Conservation (phyloP, 768 basidiomycete genomes). For the Rhizopogon roseolus region DNA sequence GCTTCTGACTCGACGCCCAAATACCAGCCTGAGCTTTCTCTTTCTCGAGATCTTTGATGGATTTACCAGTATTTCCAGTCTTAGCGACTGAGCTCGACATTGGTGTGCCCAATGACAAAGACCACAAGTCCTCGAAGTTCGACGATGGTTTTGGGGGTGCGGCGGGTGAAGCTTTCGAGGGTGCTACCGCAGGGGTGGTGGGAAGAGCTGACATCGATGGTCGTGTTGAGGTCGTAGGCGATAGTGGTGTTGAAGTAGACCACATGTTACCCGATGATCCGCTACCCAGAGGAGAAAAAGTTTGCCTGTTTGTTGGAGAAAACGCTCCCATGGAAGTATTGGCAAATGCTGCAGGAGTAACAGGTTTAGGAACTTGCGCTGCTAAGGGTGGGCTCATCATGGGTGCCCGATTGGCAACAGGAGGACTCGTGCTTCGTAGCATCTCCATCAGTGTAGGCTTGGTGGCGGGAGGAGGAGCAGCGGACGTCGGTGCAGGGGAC, state of each 20-base stretch:
- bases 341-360: constrained; percentile 22
- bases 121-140: constrained; percentile 90
- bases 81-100: constrained; percentile 27
- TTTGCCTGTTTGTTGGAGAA: constrained; percentile 20
- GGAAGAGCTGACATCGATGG: constrained; percentile 7
- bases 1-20: constrained; percentile 50
- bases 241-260: constrained; percentile 22
- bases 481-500: constrained; percentile 22
- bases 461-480: constrained; percentile 32
- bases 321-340: constrained; percentile 15
- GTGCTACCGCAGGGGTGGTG: constrained; percentile 11
- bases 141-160: constrained; percentile 35
- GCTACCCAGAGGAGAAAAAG: constrained; percentile 13
- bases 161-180: constrained; percentile 24
- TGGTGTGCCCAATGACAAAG: constrained; percentile 61
- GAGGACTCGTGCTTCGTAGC: constrained; percentile 31
- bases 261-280: constrained; percentile 17
- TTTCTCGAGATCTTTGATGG: constrained; percentile 84
- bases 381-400: constrained; percentile 5
- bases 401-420: constrained; percentile 16
- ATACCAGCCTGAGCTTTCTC: constrained; percentile 80
- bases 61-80: constrained; percentile 49
- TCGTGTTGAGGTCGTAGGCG: constrained; percentile 13
- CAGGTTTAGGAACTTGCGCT: constrained; percentile 10
- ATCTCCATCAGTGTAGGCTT: constrained; percentile 44